Conservation (phyloP, 768 basidiomycete species). For the Auricularia auricula-judae region DNA sequence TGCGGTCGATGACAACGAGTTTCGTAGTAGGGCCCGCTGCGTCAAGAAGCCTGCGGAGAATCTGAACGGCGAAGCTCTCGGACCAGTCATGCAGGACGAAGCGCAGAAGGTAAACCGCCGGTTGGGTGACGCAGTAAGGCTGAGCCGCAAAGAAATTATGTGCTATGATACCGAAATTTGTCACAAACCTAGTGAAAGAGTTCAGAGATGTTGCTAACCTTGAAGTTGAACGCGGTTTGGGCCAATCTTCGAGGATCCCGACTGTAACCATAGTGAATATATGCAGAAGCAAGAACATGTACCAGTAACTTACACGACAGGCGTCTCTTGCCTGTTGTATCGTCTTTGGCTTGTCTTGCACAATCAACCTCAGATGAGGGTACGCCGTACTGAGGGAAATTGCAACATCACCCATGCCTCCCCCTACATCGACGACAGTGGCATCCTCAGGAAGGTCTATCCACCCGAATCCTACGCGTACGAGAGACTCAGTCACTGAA, state of each 20-base stretch:
- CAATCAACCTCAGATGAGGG: conserved; percentile 8
- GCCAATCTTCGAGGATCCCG: background rate
- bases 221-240: background rate
- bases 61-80: conserved; percentile 1
- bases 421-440: conserved; percentile 15
- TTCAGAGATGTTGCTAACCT: conserved; percentile 4
- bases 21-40: no score
- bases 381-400: conserved; percentile 6
- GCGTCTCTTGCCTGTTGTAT: conserved; percentile 7
- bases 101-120: conserved; percentile 9
- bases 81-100: conserved; percentile 12
- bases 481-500: conserved; percentile 12
- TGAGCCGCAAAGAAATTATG: background rate
- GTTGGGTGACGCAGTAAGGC: background rate
- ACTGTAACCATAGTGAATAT: background rate
- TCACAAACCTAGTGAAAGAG: background rate
- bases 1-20: no score
- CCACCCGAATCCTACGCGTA: background rate
- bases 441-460: conserved; percentile 7
- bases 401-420: conserved; percentile 10
- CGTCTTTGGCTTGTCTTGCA: conserved; percentile 13
- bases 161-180: background rate
- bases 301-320: background rate
- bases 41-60: conserved; percentile 5
- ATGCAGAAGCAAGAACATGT: no score